phyloP scores from a whole-genome alignment of 2,329 filamentous ascomycete genomes.

The Stagonosporopsis chrysanthemi region DNA sequence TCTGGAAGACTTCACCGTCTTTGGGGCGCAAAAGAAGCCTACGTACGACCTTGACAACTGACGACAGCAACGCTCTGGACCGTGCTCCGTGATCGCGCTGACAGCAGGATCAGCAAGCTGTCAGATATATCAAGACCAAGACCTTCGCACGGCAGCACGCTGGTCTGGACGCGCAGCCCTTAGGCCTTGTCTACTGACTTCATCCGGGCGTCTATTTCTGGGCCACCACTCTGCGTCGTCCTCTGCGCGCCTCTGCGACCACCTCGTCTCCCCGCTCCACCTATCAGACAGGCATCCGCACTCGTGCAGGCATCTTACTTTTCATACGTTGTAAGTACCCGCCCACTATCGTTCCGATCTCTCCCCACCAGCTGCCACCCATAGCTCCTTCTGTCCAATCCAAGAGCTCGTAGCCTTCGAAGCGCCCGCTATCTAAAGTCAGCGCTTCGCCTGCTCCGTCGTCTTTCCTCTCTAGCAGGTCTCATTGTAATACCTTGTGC shows the following conservation, averaged over 20 bases:
- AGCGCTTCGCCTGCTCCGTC: conserved; percentile 47
- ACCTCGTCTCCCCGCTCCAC: conserved; percentile 39
- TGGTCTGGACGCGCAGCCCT: conserved; percentile 43
- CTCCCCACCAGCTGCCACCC: conserved; percentile 42
- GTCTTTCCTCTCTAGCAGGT: conserved; percentile 51
- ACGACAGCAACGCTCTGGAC: conserved; percentile 22
- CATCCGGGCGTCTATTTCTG: conserved; percentile 53
- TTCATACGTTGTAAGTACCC: conserved; percentile 51
- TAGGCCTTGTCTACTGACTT: conserved; percentile 45
- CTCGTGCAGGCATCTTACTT: conserved; percentile 40
- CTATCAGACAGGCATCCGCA: conserved; percentile 45
- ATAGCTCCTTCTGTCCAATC: conserved; percentile 44
- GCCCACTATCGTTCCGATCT: conserved; percentile 45
- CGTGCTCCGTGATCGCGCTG: conserved; percentile 24
- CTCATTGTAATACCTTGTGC: conserved; percentile 52
- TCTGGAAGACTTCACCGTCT: conserved; percentile 22
- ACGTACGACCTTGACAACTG: conserved; percentile 27
- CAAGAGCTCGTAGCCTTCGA: conserved; percentile 35
- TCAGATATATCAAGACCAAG: conserved; percentile 39
- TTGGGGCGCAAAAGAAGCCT: conserved; percentile 24
- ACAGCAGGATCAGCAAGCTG: conserved; percentile 35
- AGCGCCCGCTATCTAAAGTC: conserved; percentile 53
- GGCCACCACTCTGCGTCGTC: conserved; percentile 39
- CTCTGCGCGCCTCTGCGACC: conserved; percentile 41
- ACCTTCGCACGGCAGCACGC: conserved; percentile 35